These are phyloP conservation scores for Aspergillus clavatus DNA, from an alignment of 2,329 filamentous ascomycete species.

Conservation along the genomic window DNA sequence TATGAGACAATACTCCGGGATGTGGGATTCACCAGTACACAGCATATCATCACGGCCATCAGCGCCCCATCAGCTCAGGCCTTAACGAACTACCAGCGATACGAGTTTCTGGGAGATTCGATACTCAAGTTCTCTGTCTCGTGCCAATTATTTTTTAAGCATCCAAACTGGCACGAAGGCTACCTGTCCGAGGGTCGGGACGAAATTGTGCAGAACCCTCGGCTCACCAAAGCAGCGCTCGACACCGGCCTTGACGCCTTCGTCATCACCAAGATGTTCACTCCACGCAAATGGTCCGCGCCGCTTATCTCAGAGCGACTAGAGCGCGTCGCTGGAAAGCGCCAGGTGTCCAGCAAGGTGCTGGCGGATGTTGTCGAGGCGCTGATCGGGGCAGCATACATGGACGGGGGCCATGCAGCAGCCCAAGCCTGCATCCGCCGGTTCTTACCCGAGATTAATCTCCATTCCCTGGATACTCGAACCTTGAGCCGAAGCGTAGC, in stretches of 20 bases:
- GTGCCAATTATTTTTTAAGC: constrained; percentile 56
- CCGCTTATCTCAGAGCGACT: constrained; percentile 49
- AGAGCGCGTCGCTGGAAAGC: constrained; percentile 17
- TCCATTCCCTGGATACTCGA: constrained; percentile 11
- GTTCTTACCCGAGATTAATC: constrained; percentile 57
- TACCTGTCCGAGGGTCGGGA: constrained; percentile 66
- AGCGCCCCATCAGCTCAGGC: constrained; percentile 59
- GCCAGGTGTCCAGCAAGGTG: constrained; percentile 65
- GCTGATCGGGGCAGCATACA: constrained; percentile 69
- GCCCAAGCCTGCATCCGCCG: constrained; percentile 60
- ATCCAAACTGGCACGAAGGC: constrained; percentile 69
- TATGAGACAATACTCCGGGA: constrained; percentile 50
- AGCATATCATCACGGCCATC: constrained; percentile 63
- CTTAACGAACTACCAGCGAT: constrained; percentile 67
- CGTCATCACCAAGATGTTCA: constrained; percentile 66
- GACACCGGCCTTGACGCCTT: constrained; percentile 64
- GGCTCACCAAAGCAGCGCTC: constrained; percentile 62
- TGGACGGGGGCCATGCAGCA: constrained; percentile 62
- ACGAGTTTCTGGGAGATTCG: constrained; percentile 84
- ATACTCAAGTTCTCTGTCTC: constrained; percentile 71
- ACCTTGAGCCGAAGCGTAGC: neutral
- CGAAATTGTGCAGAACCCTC: constrained; percentile 66
- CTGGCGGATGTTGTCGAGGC: constrained; percentile 86
- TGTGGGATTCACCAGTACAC: constrained; percentile 51
- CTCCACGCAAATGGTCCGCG: constrained; percentile 66